Conservation (phyloP, 106 monocot genomes). For the Xerophyta viscosa region DNA sequence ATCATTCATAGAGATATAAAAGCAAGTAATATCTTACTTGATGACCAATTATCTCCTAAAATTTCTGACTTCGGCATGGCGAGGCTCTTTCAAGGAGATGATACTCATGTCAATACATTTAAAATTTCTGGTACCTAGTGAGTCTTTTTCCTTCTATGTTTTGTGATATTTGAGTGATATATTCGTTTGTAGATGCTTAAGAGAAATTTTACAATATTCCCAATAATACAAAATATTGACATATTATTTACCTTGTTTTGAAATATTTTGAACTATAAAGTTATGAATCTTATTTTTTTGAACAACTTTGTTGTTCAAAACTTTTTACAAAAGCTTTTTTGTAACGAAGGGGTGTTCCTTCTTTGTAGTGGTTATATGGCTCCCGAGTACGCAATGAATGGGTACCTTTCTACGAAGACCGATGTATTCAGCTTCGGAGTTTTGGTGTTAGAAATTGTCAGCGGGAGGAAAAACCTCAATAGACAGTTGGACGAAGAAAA, state of each 20-base stretch:
- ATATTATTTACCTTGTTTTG: too few relatives aligned
- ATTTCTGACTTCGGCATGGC: constrained; percentile 74
- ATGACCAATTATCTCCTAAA: constrained; percentile 44
- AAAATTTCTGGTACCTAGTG: constrained; percentile 68
- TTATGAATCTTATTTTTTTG: too few relatives aligned
- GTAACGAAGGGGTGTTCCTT: too few relatives aligned
- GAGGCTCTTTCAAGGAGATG: constrained; percentile 58
- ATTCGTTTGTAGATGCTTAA: too few relatives aligned
- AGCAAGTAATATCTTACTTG: constrained; percentile 62
- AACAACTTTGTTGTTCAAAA: too few relatives aligned
- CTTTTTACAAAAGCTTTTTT: too few relatives aligned
- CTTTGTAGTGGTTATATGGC: constrained; percentile 56
- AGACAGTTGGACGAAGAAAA: constrained; percentile 26
- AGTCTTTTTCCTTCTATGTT: constrained; percentile 11
- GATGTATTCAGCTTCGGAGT: constrained; percentile 73
- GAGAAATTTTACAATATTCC: too few relatives aligned
- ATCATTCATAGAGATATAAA: constrained; percentile 72
- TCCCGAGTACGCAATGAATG: constrained; percentile 60
- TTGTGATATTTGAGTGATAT: too few relatives aligned
- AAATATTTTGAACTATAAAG: too few relatives aligned
- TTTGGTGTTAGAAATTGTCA: constrained; percentile 55
- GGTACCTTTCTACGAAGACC: constrained; percentile 61
- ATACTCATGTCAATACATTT: constrained; percentile 64
- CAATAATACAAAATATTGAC: too few relatives aligned
- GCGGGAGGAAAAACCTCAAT: constrained; percentile 59